A percentile compares a stretch with the other conserved stretches of the same genome.
phyloP scores from a whole-genome alignment of 1,139 yeast genomes.

The Scheffersomyces insectosa region DNA sequence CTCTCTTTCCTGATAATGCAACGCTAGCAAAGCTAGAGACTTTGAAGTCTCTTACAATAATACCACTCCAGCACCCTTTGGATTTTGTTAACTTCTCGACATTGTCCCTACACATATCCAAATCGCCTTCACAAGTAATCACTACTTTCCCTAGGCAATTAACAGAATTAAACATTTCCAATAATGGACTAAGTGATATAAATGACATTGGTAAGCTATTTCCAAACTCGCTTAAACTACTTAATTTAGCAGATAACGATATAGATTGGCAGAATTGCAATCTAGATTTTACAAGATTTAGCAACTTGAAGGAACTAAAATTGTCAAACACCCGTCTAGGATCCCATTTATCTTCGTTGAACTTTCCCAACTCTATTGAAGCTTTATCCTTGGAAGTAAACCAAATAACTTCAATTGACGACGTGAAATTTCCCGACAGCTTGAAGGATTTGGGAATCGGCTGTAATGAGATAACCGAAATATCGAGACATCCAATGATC shows the following conservation, averaged over 20 bases:
- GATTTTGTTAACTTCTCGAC: not conserved
- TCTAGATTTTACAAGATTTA: not conserved
- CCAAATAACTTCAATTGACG: conserved; percentile 17
- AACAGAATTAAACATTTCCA: conserved; percentile 13
- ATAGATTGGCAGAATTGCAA: conserved; percentile 20
- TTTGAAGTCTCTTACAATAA: no score
- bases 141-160: conserved; percentile 9
- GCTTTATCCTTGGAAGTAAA: conserved; percentile 24
- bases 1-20: no score
- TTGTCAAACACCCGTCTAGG: conserved; percentile 22
- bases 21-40: no score
- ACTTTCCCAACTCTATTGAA: conserved; percentile 19
- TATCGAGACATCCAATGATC: conserved; percentile 12
- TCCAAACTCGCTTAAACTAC: conserved; percentile 9
- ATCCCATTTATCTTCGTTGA: conserved; percentile 10
- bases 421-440: conserved; percentile 19
- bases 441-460: conserved; percentile 23
- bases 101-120: not conserved
- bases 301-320: conserved; percentile 14
- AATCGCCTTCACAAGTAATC: not conserved
- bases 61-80: no score
- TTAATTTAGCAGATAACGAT: conserved; percentile 25
- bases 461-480: conserved; percentile 15
- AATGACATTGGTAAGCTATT: conserved; percentile 3
- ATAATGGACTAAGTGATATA: conserved; percentile 15